Percentiles rank a stretch among this genome's conserved stretches.
Evolutionary conservation across 768 basidiomycete species (phyloP).

Genomic region (Phlebiopsis gigantea): DNA sequence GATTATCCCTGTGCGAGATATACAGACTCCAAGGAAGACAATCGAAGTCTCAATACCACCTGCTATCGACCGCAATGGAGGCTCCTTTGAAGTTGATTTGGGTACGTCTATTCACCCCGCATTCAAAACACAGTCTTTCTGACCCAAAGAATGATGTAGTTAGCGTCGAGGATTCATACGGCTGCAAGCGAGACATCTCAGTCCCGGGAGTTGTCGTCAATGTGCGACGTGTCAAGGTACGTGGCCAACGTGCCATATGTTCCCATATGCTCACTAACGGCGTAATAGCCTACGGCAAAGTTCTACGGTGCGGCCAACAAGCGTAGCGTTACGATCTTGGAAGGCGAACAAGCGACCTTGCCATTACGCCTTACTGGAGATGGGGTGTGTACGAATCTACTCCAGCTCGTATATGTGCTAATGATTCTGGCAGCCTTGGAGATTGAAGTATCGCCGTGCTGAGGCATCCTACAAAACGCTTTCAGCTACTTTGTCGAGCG

Average conservation of each 20-base stretch:
- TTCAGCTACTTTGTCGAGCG: slow-evolving; percentile 42
- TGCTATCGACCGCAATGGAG: slow-evolving; percentile 60
- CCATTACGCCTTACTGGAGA: slow-evolving; percentile 89
- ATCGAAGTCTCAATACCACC: slow-evolving; percentile 66
- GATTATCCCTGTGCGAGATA: slow-evolving; percentile 46
- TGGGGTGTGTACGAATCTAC: slow-evolving; percentile 46
- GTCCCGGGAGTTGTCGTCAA: slow-evolving; percentile 80
- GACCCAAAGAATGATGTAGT: slow-evolving; percentile 41
- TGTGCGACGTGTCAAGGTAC: slow-evolving; percentile 74
- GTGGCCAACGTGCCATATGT: slow-evolving; percentile 19
- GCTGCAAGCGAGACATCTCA: slow-evolving; percentile 72
- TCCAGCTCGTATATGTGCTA: not conserved
- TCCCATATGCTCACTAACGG: not conserved
- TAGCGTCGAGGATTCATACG: slow-evolving; percentile 83
- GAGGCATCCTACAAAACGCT: slow-evolving; percentile 37
- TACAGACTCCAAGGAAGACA: slow-evolving; percentile 49
- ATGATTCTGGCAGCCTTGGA: slow-evolving; percentile 69
- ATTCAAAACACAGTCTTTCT: not conserved
- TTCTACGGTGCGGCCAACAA: slow-evolving; percentile 69
- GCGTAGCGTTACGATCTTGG: slow-evolving; percentile 60
- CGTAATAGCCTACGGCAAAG: slow-evolving; percentile 69
- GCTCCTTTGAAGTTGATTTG: slow-evolving; percentile 74
- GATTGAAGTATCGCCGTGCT: slow-evolving; percentile 60
- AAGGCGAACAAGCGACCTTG: slow-evolving; percentile 65
- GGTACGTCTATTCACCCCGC: slow-evolving; percentile 37